Base-by-base conservation (phyloP, 768 basidiomycete species). In the Scleroderma bovista region DNA sequence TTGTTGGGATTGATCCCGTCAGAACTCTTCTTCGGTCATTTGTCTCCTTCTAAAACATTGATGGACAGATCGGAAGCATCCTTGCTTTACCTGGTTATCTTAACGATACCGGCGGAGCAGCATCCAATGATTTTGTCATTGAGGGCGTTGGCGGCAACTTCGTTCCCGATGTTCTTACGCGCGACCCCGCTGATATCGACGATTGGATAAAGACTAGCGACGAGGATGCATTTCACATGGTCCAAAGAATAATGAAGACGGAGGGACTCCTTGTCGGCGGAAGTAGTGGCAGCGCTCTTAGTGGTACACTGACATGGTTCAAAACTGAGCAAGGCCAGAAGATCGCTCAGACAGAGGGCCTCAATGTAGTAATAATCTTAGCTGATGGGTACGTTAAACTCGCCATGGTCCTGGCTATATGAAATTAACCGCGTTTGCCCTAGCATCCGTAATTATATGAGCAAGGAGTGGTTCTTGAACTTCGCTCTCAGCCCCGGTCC, bases 111-210 rank as follows among this genome's bases (percentile, higher is more conserved):
- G 34, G n/a, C n/a, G 34, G 12, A 36, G 67, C 66, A 38, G 83
- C 78, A 9, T 61, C 59, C 23, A 39, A 54, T n/a, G 68, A 70
- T 46, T 98, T 96, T 60, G 64, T 83, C 46, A 82, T 97, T 19
- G 96, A 99, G 65, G 96, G 96, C n/a, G 98, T 97, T 48, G 96
- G 96, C 24, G 92, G 93, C 57, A 91, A 94, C 66, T 95, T 95
- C 62, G 62, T 95, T 40, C 94, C 95, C 1, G 79, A 88, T 38
- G 94, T 94, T 2, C 76, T 97, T 36, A 81, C 84, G 33, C 87
- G 86, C 44, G 72, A 76, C 15, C 65, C 69, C 4, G 57, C 55
- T 1, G 75, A 80, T 24, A 73, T 98, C 44, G 79, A 93, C 60
- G 51, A 62, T n/a, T 93, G 90, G 96, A 66, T 93, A 53, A 97